Conservation (phyloP, 2,329 filamentous ascomycete genomes). For the Fusarium sp. region DNA sequence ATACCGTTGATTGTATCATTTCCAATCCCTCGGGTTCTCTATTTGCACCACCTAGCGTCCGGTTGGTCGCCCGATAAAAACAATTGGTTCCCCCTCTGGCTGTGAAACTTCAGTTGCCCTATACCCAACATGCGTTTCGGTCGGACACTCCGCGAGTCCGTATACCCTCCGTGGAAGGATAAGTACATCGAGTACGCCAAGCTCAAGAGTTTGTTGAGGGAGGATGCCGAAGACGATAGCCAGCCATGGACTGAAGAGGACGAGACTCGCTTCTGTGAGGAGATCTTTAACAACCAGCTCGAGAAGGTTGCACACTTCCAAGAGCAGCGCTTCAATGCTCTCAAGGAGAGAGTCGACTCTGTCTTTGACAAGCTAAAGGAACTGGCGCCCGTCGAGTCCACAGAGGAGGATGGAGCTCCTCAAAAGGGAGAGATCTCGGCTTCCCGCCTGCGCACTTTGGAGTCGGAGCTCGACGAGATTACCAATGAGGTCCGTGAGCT, state of each 20-base stretch:
- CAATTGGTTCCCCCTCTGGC: conserved; percentile 7
- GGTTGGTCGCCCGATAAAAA: conserved; percentile 15
- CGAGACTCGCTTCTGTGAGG: conserved; percentile 92
- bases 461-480: conserved; percentile 85
- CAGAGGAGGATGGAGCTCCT: conserved; percentile 63
- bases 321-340: conserved; percentile 74
- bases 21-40: conserved; percentile 1
- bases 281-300: conserved; percentile 92
- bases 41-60: background rate
- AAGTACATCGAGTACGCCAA: conserved; percentile 97
- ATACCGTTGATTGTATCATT: background rate
- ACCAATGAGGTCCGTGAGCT: conserved; percentile 92
- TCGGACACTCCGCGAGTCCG: conserved; percentile 82
- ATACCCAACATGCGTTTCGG: conserved; percentile 84
- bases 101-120: conserved; percentile 9
- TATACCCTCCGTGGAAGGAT: conserved; percentile 90
- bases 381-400: conserved; percentile 67
- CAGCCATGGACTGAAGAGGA: conserved; percentile 90
- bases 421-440: conserved; percentile 63
- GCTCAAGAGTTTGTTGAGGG: conserved; percentile 89
- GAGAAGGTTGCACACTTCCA: conserved; percentile 96
- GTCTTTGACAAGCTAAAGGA: conserved; percentile 81
- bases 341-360: conserved; percentile 67
- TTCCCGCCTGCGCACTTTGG: conserved; percentile 75
- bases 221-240: conserved; percentile 74